Percentiles rank a stretch among this genome's conserved stretches.
phyloP scores from a whole-genome alignment of 345 rosid genomes.

The Laguncularia racemosa region DNA sequence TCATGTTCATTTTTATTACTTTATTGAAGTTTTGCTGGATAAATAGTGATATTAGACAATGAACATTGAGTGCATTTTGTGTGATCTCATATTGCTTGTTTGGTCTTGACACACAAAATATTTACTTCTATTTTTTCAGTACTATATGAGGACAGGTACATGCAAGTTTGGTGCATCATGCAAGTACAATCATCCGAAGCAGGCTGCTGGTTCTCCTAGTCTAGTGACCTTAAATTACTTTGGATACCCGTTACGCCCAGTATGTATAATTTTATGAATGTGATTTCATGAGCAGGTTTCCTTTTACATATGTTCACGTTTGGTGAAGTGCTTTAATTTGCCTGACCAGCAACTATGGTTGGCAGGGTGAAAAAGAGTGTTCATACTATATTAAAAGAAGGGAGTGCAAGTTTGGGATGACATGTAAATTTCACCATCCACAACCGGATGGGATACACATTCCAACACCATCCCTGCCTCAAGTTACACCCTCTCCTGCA shows the following conservation, averaged over 20 bases:
- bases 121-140: conserved; percentile 33
- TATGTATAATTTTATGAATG: conserved; percentile 27
- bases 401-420: conserved; percentile 78
- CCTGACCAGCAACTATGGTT: neutral
- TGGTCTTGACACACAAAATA: neutral
- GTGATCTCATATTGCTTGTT: neutral
- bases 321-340: neutral
- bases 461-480: conserved; percentile 44
- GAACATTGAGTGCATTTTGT: no score
- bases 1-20: neutral
- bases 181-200: conserved; percentile 89
- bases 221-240: conserved; percentile 44
- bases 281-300: neutral
- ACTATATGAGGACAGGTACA: conserved; percentile 75
- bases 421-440: conserved; percentile 91
- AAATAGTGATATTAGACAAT: no score
- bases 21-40: neutral
- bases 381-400: conserved; percentile 82
- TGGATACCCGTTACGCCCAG: conserved; percentile 90
- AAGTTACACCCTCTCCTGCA: conserved; percentile 36
- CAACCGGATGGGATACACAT: conserved; percentile 41
- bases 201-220: conserved; percentile 48
- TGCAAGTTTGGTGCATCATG: conserved; percentile 95
- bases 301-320: neutral
- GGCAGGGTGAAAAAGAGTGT: conserved; percentile 91